Conservation (phyloP, 2,329 filamentous ascomycete genomes). For the Taxawa tesnikishii region DNA sequence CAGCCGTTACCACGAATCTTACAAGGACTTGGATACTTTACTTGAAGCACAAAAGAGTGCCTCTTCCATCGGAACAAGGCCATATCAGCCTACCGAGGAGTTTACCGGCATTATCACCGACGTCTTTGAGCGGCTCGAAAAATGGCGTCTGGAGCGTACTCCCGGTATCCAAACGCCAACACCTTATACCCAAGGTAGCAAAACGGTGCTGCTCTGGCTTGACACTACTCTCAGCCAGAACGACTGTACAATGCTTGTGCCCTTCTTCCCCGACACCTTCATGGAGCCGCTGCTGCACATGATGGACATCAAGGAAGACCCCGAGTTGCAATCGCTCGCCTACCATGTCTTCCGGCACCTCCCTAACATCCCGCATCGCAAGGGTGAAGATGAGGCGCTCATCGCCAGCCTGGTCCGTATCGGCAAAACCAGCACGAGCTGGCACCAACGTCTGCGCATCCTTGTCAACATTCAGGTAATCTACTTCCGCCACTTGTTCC, state of each 20-base stretch:
- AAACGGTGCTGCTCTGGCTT: constrained; percentile 91
- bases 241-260: constrained; percentile 80
- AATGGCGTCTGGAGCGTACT: constrained; percentile 72
- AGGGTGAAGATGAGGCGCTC: constrained; percentile 73
- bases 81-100: constrained; percentile 67
- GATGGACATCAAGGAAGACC: constrained; percentile 99
- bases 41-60: constrained; percentile 65
- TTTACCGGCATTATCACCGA: constrained; percentile 60
- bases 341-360: constrained; percentile 96
- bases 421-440: constrained; percentile 69
- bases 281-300: constrained; percentile 93
- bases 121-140: constrained; percentile 68
- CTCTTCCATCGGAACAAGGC: constrained; percentile 72
- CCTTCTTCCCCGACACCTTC: constrained; percentile 81
- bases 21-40: constrained; percentile 63
- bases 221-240: constrained; percentile 83
- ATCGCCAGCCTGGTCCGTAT: constrained; percentile 79
- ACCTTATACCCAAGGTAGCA: constrained; percentile 88
- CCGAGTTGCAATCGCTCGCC: constrained; percentile 82
- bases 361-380: constrained; percentile 85
- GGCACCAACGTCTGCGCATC: constrained; percentile 90
- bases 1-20: constrained; percentile 88
- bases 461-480: constrained; percentile 98
- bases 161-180: constrained; percentile 89
- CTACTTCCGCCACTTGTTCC: constrained; percentile 91